Base-by-base conservation (phyloP, 2,329 filamentous ascomycete species). In the Dothistroma pini region DNA sequence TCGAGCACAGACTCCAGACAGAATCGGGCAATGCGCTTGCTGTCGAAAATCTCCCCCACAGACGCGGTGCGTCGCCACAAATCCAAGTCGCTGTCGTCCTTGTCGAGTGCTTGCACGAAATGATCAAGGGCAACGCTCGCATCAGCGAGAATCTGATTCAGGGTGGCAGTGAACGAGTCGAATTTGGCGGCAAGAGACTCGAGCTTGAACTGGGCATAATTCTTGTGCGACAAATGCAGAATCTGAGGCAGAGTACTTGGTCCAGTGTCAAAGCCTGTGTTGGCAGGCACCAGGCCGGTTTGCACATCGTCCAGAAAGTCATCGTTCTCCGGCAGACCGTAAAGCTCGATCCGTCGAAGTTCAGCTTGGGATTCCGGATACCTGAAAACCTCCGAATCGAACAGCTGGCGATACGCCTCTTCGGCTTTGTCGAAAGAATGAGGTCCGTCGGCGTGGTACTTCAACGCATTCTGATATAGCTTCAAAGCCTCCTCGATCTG, bases 401-500 rank as follows among this genome's bases (percentile, higher is more conserved):
- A 96, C 1, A 99, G 85, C 41, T 86, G 85, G 53, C 88, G 82
- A 77, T 99, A 99, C 51, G 95, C 93, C 56, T 87, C 84, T 49
- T 84, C 83, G 21, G 96, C 93, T 71, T 91, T 87, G 53, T 86
- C 77, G 74, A 91, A 95, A 57, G 86, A 90, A 19, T 79, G 79
- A 0, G 90, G 86, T 1, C 95, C 93, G 76, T 96, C 91, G 1
- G 93, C 89, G 73, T 99, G 95, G 67, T 93, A 86, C 75, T 93
- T 96, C 60, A 99, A 80, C 52, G 95, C 95, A 69, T 83, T 88
- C 72, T 97, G 93, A 74, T 97, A 99, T 38, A 93, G 85, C 77
- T 97, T 97, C 64, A 99, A 81, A 53, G 95, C 93, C 78, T 99
- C 95, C 71, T 99, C 95, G 71, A 97, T 93, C 82, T 96, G 93